phyloP scores from a whole-genome alignment of 306 rosid genomes.

The Quercus bicolor region DNA sequence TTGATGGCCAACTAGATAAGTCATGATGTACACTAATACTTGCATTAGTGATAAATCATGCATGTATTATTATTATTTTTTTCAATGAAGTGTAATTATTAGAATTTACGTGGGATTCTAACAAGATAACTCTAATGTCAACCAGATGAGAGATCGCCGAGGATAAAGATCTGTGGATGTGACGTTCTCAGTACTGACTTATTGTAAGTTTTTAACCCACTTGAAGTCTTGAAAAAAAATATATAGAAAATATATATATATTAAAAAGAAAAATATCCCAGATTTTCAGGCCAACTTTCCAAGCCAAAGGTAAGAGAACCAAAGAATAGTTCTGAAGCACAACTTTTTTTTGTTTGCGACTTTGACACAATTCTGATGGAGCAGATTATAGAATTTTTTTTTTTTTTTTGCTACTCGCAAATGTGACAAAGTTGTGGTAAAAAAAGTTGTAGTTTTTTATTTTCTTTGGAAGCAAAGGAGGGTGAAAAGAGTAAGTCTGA shows the following conservation, averaged over 20 bases:
- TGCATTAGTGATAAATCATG: neutral
- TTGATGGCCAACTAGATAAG: neutral
- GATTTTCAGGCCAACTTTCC: slow-evolving; percentile 73
- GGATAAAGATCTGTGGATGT: slow-evolving; percentile 69
- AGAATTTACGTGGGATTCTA: slow-evolving; percentile 36
- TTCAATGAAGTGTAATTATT: slow-evolving; percentile 18
- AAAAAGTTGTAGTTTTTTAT: too few species aligned
- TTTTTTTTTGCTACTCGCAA: too few species aligned
- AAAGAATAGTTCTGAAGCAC: too few species aligned
- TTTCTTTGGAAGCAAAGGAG: slow-evolving; percentile 11
- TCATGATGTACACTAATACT: neutral
- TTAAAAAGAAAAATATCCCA: slow-evolving; percentile 35
- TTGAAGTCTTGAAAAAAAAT: slow-evolving; percentile 30
- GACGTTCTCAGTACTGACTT: slow-evolving; percentile 58
- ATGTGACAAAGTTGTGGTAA: too few species aligned
- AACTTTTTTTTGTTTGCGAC: too few species aligned
- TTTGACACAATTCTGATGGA: too few species aligned
- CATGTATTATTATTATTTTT: neutral
- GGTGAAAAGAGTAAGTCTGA: slow-evolving; percentile 28
- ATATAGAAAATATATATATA: slow-evolving; percentile 2
- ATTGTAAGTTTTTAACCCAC: slow-evolving; percentile 21
- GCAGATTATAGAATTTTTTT: too few species aligned
- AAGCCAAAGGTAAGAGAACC: slow-evolving; percentile 28
- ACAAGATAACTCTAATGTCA: slow-evolving; percentile 55
- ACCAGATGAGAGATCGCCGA: slow-evolving; percentile 61